Evolutionary conservation across 345 rosid species (phyloP).

Genomic region (Cardamine occulta): DNA sequence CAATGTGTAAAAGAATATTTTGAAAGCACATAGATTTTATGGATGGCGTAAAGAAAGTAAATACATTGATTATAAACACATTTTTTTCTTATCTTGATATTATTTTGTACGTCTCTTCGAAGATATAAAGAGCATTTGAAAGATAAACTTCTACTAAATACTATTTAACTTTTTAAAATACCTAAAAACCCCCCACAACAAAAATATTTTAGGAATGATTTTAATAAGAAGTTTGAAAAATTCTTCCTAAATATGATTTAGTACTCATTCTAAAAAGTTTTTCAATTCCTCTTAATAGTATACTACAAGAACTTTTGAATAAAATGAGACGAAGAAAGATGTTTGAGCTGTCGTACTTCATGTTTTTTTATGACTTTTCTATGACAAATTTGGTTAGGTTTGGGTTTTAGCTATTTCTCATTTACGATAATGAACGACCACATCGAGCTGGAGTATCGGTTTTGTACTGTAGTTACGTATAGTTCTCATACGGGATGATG

Average conservation of each 20-base stretch:
- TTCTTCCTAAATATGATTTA: not conserved
- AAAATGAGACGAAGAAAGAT: not conserved
- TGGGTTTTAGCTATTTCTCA: slow-evolving; percentile 22
- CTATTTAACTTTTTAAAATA: not conserved
- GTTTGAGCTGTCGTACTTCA: not conserved
- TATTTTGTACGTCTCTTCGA: slow-evolving; percentile 1
- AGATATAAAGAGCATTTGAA: not conserved
- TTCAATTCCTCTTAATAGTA: not conserved
- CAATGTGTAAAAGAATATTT: not conserved
- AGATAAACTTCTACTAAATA: not conserved
- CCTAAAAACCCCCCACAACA: too few relatives aligned
- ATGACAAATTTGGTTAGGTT: not conserved
- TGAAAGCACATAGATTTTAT: not conserved
- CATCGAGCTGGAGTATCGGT: not conserved
- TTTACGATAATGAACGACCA: slow-evolving; percentile 9
- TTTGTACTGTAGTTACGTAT: slow-evolving; percentile 21
- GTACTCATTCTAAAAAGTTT: too few relatives aligned
- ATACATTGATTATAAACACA: not conserved
- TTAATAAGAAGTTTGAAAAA: not conserved
- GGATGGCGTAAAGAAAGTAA: slow-evolving; percentile 14
- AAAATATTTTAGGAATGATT: not conserved
- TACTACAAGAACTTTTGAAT: not conserved
- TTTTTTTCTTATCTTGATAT: not conserved
- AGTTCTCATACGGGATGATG: slow-evolving; percentile 19
- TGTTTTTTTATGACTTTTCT: not conserved